Evolutionary conservation across 352 stramenopile species (phyloP).

Genomic region (Phytophthora multivora): DNA sequence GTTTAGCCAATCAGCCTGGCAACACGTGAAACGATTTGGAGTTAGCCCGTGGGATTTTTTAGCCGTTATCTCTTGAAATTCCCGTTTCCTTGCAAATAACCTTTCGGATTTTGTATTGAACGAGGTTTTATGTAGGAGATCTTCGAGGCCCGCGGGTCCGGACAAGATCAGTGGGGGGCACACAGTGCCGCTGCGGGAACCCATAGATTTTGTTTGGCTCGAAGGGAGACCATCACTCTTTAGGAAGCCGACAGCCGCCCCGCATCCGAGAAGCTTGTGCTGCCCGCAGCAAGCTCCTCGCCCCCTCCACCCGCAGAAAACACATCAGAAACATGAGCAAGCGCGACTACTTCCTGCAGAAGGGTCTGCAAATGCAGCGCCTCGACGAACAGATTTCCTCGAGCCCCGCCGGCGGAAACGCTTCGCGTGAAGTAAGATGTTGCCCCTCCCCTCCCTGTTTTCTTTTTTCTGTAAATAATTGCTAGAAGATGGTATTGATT

Average conservation of each 20-base stretch:
- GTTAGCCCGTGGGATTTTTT: neutral
- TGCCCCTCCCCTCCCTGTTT: neutral
- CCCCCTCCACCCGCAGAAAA: constrained; percentile 25
- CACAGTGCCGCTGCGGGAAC: neutral
- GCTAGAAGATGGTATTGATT: neutral
- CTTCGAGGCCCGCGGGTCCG: constrained; percentile 11
- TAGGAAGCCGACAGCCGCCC: constrained; percentile 20
- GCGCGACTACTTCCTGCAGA: constrained; percentile 84
- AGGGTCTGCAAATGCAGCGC: constrained; percentile 82
- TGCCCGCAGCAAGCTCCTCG: constrained; percentile 7
- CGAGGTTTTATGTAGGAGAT: constrained; percentile 38
- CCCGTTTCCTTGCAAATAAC: neutral
- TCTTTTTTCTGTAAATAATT: neutral
- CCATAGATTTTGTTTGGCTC: constrained; percentile 44
- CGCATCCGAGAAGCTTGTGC: constrained; percentile 16
- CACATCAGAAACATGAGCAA: constrained; percentile 80
- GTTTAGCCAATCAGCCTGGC: too few relatives aligned
- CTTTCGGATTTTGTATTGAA: neutral
- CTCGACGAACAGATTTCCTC: constrained; percentile 62
- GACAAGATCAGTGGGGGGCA: neutral
- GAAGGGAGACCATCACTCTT: constrained; percentile 41
- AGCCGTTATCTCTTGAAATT: neutral
- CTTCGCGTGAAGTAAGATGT: constrained; percentile 61
- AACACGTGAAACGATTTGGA: neutral
- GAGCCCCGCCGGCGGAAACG: constrained; percentile 36